Evolutionary conservation across 176 grass and related monocot genomes (phyloP).

Genomic region (Ensete glaucum): DNA sequence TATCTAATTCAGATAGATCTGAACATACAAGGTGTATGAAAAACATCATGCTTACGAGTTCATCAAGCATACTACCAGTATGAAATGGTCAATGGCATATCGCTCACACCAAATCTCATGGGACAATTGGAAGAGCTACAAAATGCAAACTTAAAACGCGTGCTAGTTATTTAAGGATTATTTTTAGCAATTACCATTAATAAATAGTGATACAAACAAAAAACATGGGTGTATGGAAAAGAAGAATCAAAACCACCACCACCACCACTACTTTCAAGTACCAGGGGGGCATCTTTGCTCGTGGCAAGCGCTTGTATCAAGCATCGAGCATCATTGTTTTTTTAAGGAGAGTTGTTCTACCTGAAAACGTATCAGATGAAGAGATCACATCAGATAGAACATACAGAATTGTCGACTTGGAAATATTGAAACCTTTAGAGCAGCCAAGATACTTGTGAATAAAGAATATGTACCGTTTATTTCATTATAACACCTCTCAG

Average conservation of each 20-base stretch:
- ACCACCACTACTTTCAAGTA: constrained; percentile 46
- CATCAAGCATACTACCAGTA: neutral
- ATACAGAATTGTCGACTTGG: neutral
- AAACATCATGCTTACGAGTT: neutral
- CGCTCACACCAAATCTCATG: neutral
- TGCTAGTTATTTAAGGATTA: neutral
- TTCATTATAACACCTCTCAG: constrained; percentile 75
- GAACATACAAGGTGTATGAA: neutral
- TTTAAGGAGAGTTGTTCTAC: constrained; percentile 91
- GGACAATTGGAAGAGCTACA: neutral
- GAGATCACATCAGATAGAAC: neutral
- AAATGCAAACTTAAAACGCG: neutral
- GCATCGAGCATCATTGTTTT: constrained; percentile 82
- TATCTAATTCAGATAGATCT: neutral
- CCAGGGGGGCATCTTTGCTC: constrained; percentile 83
- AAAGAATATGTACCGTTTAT: constrained; percentile 52
- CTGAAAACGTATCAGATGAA: constrained; percentile 30
- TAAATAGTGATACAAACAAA: neutral
- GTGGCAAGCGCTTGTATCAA: constrained; percentile 85
- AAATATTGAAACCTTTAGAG: constrained; percentile 6
- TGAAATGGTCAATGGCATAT: neutral
- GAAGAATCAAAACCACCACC: neutral
- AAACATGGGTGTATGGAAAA: neutral
- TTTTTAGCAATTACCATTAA: neutral
- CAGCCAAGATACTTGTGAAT: neutral